A percentile compares a stretch with the other conserved stretches of the same genome.
phyloP scores from a whole-genome alignment of 164 flowering plant species.

The Dillenia turbinata region DNA sequence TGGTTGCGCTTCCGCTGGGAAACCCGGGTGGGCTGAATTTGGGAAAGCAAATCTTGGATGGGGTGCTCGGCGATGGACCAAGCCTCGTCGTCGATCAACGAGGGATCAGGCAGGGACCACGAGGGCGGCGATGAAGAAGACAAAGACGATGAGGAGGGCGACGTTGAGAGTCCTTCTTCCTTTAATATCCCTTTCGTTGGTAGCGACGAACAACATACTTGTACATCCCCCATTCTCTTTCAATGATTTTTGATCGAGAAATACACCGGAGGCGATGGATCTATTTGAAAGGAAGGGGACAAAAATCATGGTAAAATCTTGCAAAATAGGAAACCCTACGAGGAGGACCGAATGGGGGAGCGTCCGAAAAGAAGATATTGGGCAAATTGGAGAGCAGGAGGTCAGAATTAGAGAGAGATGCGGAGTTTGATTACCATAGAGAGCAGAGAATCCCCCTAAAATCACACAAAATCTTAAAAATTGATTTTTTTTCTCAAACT shows the following conservation, averaged over 20 bases:
- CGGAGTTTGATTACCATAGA: background rate
- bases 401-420: background rate
- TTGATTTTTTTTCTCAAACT: background rate
- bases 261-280: too few relatives aligned
- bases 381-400: background rate
- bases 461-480: too few relatives aligned
- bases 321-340: background rate
- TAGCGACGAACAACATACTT: background rate
- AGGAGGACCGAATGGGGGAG: background rate
- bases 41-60: constrained; percentile 18
- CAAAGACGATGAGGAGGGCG: constrained; percentile 8
- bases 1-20: constrained; percentile 30
- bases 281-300: background rate
- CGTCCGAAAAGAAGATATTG: background rate
- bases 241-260: too few relatives aligned
- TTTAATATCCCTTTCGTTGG: constrained; percentile 1
- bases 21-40: constrained; percentile 32
- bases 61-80: constrained; percentile 32
- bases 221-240: constrained; percentile 9
- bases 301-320: background rate
- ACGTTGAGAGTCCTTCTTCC: background rate
- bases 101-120: constrained; percentile 15
- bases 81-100: constrained; percentile 11
- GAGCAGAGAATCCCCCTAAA: background rate
- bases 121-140: background rate